Base-by-base conservation (phyloP, 208 protist genomes). In the Leishmania amazonensis region DNA sequence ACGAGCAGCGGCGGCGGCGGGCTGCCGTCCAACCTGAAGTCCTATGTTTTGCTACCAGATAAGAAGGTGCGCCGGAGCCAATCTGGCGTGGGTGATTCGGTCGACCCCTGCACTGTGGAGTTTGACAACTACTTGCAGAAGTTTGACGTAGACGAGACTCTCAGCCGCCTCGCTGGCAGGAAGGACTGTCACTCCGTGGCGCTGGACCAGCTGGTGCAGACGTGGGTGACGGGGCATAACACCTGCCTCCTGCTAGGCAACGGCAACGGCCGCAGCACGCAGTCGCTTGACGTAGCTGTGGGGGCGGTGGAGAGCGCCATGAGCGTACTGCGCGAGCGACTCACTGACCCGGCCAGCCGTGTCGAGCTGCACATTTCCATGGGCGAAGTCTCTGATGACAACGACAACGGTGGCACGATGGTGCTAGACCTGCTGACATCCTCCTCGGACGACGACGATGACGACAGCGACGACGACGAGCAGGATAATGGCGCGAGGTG, bases 191-290 rank as follows among this genome's bases (percentile, higher is more conserved):
- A 54, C 7, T 85, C 85, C 21, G 81, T 88, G 49, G 47, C 81
- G 51, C 85, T 88, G 71, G 70, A 83, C 53, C 68, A 83, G 53
- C 74, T 85, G 45, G 49, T 76, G 70, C 45, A 53, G 31, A 42
- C 42, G 47, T 88, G 85, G 85, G 75, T 78, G 75, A 58, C 73
- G 9, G 85, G 85, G 24, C 85, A 81, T 35, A 88, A 88, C 62
- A 67, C 81, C 21, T 85, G 67, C 19, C 78, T 88, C 9, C 24
- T 88, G 2, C 71, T 88, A 17, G 81, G 85, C 47, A 84, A 85
- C 49, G 78, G 81, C 78, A 80, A 64, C 24, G 81, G 81, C 8
- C 81, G 85, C 65, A 83, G 76, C 57, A 79, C 68, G 28, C 71
- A 65, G 31, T 78, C 74, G 2, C 53, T 76, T 38, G 65, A 75